A percentile compares a stretch with the other conserved stretches of the same genome.
Evolutionary conservation across 805 yeast genomes (phyloP).

Genomic region (Sporopachydermia lactativora): DNA sequence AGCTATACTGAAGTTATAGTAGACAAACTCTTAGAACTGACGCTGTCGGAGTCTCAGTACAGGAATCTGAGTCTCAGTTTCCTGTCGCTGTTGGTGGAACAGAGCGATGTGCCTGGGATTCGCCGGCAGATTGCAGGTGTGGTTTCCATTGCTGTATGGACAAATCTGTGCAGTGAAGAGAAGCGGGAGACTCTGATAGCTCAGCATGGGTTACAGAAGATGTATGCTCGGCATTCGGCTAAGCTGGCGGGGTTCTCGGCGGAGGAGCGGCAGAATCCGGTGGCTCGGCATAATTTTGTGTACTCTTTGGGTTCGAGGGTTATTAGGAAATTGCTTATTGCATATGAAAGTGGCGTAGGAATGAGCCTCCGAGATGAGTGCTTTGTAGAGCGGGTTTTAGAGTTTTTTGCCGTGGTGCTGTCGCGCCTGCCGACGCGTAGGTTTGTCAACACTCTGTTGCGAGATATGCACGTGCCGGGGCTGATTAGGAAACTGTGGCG

Average conservation of each 20-base stretch:
- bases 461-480: constrained; percentile 16
- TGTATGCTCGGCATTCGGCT: constrained; percentile 13
- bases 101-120: constrained; percentile 12
- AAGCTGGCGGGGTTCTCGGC: constrained; percentile 11
- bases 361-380: constrained; percentile 2
- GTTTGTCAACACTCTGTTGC: constrained; percentile 20
- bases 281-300: constrained; percentile 13
- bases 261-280: constrained; percentile 9
- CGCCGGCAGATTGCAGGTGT: constrained; percentile 16
- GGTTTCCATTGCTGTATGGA: constrained; percentile 23
- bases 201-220: constrained; percentile 9
- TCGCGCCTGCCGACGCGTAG: constrained; percentile 30
- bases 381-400: constrained; percentile 9
- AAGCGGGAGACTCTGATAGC: constrained; percentile 11
- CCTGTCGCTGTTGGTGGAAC: constrained; percentile 12
- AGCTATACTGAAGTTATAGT: no score
- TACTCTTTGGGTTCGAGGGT: no score
- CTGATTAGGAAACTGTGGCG: constrained; percentile 4
- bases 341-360: no score
- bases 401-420: constrained; percentile 17
- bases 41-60: background rate
- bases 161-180: constrained; percentile 12
- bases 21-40: background rate
- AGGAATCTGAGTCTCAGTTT: background rate
- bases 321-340: no score